Conservation (phyloP, 371 early-diverging fungal species). For the Capillidium heterosporum region DNA sequence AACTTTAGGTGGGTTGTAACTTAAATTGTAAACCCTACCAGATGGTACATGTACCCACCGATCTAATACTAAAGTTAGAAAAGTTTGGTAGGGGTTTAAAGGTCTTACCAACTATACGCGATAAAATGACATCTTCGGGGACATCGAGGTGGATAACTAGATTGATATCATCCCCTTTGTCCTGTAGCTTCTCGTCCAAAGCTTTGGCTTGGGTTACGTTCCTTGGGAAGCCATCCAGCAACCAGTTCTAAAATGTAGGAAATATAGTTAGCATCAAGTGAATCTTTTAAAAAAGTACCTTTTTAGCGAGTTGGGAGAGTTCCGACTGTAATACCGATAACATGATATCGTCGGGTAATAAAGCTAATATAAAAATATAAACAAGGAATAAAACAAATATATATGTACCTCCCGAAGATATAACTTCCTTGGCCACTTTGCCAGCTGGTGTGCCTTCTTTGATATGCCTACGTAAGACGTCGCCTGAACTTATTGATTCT, state of each 20-base stretch:
- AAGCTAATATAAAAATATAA: slow-evolving; percentile 10
- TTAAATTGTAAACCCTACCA: slow-evolving; percentile 82
- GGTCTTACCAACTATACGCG: slow-evolving; percentile 60
- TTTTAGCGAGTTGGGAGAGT: slow-evolving; percentile 22
- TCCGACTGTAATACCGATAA: slow-evolving; percentile 52
- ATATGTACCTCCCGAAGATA: slow-evolving; percentile 33
- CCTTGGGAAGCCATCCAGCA: slow-evolving; percentile 96
- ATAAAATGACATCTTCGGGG: slow-evolving; percentile 75
- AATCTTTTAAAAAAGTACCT: too few relatives aligned
- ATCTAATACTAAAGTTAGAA: slow-evolving; percentile 21
- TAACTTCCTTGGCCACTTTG: slow-evolving; percentile 31
- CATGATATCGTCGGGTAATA: slow-evolving; percentile 67
- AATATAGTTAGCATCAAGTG: too few relatives aligned
- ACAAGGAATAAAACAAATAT: background rate
- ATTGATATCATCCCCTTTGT: slow-evolving; percentile 41
- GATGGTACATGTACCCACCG: slow-evolving; percentile 87
- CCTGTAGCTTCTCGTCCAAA: slow-evolving; percentile 42
- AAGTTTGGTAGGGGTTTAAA: slow-evolving; percentile 9
- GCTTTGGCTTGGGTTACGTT: slow-evolving; percentile 69
- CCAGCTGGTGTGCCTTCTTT: slow-evolving; percentile 45
- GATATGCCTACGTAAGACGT: slow-evolving; percentile 62
- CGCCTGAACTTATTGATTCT: slow-evolving; percentile 57
- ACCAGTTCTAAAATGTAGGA: slow-evolving; percentile 25
- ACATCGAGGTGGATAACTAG: slow-evolving; percentile 80
- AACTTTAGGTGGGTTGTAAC: slow-evolving; percentile 80